phyloP scores from a whole-genome alignment of 768 basidiomycete species.

The Pholiota conissans region DNA sequence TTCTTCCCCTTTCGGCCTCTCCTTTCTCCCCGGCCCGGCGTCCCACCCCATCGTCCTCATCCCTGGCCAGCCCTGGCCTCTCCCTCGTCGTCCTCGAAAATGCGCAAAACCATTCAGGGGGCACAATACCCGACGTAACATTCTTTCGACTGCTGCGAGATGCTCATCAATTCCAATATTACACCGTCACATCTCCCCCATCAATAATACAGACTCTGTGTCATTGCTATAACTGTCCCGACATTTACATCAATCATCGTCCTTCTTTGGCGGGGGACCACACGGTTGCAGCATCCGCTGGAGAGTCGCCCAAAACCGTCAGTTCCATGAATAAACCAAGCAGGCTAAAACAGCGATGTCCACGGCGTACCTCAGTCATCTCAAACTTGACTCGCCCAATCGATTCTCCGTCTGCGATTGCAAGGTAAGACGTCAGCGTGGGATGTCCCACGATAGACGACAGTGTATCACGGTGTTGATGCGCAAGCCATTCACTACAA shows the following conservation, averaged over 20 bases:
- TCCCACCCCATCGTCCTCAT: neutral
- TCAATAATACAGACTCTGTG: neutral
- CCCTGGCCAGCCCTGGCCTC: neutral
- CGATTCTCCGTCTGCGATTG: conserved; percentile 94
- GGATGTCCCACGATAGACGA: conserved; percentile 92
- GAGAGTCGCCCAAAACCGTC: conserved; percentile 4
- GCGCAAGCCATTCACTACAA: conserved; percentile 94
- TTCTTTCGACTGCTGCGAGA: neutral
- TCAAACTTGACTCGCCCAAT: conserved; percentile 89
- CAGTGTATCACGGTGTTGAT: conserved; percentile 96
- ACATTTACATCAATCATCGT: conserved; percentile 58
- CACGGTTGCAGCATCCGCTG: conserved; percentile 95
- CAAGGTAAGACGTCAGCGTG: conserved; percentile 79
- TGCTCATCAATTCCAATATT: conserved; percentile 2
- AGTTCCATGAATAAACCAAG: neutral
- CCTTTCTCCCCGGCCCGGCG: conserved; percentile 16
- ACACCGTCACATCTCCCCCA: neutral
- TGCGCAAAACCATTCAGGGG: neutral
- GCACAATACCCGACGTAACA: neutral
- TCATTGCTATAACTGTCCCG: conserved; percentile 3
- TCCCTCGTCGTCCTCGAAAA: neutral
- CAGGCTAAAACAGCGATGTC: conserved; percentile 1
- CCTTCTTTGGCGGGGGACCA: conserved; percentile 88
- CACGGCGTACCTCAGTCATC: conserved; percentile 79
- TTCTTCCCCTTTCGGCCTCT: conserved; percentile 14